Evolutionary conservation across 352 stramenopile species (phyloP), one percentile per base, ranked within the genome.

Genomic region (Peronospora tabacina): DNA sequence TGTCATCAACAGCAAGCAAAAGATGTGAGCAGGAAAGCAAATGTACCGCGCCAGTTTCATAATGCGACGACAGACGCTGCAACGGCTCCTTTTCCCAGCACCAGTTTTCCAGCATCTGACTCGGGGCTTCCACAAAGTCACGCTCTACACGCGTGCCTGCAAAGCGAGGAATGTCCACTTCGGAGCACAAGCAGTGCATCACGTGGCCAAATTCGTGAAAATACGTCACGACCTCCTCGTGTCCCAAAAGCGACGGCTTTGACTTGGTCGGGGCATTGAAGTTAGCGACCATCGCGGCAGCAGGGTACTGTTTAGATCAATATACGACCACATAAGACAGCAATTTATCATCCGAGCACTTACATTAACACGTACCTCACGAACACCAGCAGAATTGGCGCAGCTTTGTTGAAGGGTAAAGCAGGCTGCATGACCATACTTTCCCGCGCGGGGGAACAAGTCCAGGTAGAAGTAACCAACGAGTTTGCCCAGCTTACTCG

Each of bases 91-190:
- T 87, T 61, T 94, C 75, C 84, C 87, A 95, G 55, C 72, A 88
- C 85, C 85, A 96, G 66, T 95, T 94, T 55, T 95, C 87, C 13
- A 95, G 74, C 82, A 96, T 94, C 57, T 96, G 87, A 49, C 71
- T 90, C 30, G 87, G 87, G n/a, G 87, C 84, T 64, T 96, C 85
- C 16, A 95, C 83, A 39, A 96, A 95, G 54, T 96, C 86, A 36
- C 77, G 72, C 64, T 90, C 79, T 22, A 91, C 74, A 39, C 83
- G 67, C 41, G 82, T 79, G 47, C 85, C 75, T n/a, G 74, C 70
- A 61, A 89, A 85, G 46, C 72, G 69, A 34, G 85, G 63, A 59
- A 95, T 83, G 47, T 81, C 57, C 37, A 82, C 63, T 58, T 95
- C 81, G 8, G 73, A 87, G 58, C 85, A 96, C 43, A 96, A 40